phyloP scores from a whole-genome alignment of 179 eudicot genomes.

The Spinacia oleracea region DNA sequence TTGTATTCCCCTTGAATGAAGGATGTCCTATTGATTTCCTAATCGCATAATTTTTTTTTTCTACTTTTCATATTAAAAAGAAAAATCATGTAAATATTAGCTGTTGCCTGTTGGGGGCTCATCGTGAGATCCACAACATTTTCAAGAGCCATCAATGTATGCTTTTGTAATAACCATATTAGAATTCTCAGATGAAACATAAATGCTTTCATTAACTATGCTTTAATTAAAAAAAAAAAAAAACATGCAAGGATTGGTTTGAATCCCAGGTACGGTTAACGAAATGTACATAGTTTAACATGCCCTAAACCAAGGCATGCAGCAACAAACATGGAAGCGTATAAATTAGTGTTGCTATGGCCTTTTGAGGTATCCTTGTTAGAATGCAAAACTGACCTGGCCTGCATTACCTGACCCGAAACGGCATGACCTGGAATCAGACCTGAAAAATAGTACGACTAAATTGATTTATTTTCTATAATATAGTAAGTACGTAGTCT shows the following conservation, averaged over 20 bases:
- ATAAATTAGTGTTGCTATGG: not conserved
- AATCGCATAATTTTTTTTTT: too few species aligned
- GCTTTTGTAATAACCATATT: not conserved
- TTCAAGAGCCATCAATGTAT: too few species aligned
- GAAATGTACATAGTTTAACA: not conserved
- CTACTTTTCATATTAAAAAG: too few species aligned
- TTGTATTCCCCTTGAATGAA: too few species aligned
- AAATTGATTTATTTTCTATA: too few species aligned
- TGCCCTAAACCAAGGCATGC: constrained; percentile 17
- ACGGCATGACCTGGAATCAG: not conserved
- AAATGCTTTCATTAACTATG: not conserved
- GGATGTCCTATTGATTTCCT: too few species aligned
- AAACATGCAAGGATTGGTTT: not conserved
- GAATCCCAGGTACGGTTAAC: not conserved
- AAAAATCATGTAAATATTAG: too few species aligned
- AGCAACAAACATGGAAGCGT: constrained; percentile 17
- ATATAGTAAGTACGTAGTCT: too few species aligned
- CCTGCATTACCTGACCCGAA: not conserved
- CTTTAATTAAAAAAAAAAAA: not conserved
- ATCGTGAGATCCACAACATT: too few species aligned
- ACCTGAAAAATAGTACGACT: too few species aligned
- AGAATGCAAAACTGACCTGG: not conserved
- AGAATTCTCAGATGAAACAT: not conserved
- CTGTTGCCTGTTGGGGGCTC: too few species aligned
- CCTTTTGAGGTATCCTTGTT: not conserved